phyloP scores from a whole-genome alignment of 225 moss, liverwort and hornwort genomes.

The Marchantia polymorpha region DNA sequence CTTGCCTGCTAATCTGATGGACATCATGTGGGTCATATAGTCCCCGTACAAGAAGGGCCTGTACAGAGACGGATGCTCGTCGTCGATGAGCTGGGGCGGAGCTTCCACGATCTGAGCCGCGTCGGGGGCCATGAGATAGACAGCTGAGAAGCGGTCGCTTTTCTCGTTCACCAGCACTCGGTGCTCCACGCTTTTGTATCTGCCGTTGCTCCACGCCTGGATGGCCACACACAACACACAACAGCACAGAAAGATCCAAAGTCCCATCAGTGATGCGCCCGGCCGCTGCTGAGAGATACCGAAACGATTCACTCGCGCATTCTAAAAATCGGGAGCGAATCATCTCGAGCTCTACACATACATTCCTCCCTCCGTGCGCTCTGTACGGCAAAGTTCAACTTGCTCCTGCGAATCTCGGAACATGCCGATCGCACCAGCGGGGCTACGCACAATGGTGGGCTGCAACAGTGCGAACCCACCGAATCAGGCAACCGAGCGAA shows the following conservation, averaged over 20 bases:
- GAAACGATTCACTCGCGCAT: not conserved
- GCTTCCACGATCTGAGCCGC: constrained; percentile 2
- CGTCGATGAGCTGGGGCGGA: constrained; percentile 28
- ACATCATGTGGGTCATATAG: constrained; percentile 10
- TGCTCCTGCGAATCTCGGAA: constrained; percentile 3
- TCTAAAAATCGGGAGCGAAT: not conserved
- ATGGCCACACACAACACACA: not conserved
- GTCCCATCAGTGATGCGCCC: not conserved
- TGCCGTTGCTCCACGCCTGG: constrained; percentile 35
- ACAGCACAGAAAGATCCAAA: not conserved
- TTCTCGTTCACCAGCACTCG: constrained; percentile 24
- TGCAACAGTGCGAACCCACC: not conserved
- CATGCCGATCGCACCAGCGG: not conserved
- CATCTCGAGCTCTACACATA: not conserved
- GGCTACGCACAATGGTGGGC: not conserved
- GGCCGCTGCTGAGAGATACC: not conserved
- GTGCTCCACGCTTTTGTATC: constrained; percentile 31
- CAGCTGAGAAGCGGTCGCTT: constrained; percentile 22
- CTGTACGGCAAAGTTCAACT: not conserved
- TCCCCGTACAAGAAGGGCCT: constrained; percentile 15
- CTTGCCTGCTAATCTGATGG: constrained; percentile 19
- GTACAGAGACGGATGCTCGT: constrained; percentile 25
- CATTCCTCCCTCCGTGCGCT: not conserved
- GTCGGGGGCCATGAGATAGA: constrained; percentile 12
- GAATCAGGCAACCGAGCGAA: no score